Evolutionary conservation across 2,329 filamentous ascomycete species (phyloP), one percentile per base, ranked within the genome.

Genomic region (Penicillium crustosum): DNA sequence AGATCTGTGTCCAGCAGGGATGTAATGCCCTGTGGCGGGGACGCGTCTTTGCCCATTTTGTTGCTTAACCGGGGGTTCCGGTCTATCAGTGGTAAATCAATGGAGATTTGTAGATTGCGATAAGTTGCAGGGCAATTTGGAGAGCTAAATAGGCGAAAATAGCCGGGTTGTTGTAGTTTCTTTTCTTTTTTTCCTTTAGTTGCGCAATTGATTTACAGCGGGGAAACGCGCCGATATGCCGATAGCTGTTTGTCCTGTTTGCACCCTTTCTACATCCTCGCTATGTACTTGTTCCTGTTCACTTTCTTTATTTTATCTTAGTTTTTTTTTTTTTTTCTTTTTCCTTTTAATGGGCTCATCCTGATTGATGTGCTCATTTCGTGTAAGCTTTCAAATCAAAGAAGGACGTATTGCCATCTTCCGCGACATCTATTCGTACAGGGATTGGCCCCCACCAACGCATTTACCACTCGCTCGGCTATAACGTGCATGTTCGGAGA

Each of bases 1-100:
- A 99, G 77, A 73, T 89, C 86, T 17, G 89, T 93, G 71, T 94
- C 90, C 54, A 94, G 81, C 71, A 94, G 89, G 70, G 90, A 93
- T 69, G 87, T 89, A 71, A 93, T 86, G 51, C 90, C 90, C 77
- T 90, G 89, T 5, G 89, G 69, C 42, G 64, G 61, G 63, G 68
- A 56, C 50, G 66, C 59, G 51, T 67, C 64, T 55, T 71, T 61
- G 57, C 59, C 62, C 73, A 75, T 75, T 50, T 27, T 66, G 62
- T 17, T 54, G 45, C 31, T 43, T 56, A 41, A 50, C 31, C 44
- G 42, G 49, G 41, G 38, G 17, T 51, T 52, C 54, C 57, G 51
- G 54, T 54, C 33, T 33, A 21, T 44, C 21, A n/a, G 7, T 27
- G 50, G 52, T 45, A 48, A 45, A 49, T 50, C 48, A 38, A 27